Evolutionary conservation across 2,329 filamentous ascomycete species (phyloP), one percentile per base, ranked within the genome.

Genomic region (Sporothrix pseudoabietina): DNA sequence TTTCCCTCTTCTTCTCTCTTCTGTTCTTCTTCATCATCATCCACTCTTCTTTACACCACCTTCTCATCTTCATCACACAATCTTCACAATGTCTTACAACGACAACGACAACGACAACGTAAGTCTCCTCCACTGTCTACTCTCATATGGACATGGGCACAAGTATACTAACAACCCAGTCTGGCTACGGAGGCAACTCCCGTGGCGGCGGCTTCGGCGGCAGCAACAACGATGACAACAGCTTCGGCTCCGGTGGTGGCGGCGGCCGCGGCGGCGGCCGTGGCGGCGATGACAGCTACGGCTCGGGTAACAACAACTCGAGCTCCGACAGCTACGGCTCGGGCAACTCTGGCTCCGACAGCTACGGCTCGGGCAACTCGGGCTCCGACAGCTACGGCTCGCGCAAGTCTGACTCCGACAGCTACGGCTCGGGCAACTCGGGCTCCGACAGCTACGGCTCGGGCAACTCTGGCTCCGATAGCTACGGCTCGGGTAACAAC

Each of bases 81-180:
- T 44, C 47, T 66, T 76, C 77, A 82, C 47, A 72, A 84, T 86
- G 85, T 86, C 85, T 82, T 85, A 83, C 44, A 49, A 49, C 82
- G 80, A 81, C 78, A 79, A 82, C 81, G 80, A 81, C 76, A 77
- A 80, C 78, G 78, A 80, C 76, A 76, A 78, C 75, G 77, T 79
- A 54, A n/a, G 73, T 63, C 16, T 41, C 6, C 26, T n/a, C 6
- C 54, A 6, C 47, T 5, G n/a, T 26, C 57, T n/a, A 26, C 8
- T 35, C 19, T 55, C 14, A n/a, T 65, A 8, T 26, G 16, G 26
- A 57, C 26, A 26, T 26, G 26, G 26, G 2, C 26, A 61, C 26
- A 49, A 49, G n/a, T 10, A 12, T 7, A 35, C 59, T 26, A 74
- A 63, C 63, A 44, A 5, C 47, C 6, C 9, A 55, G 52, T 72